Evolutionary conservation across 345 rosid species (phyloP), one percentile per base, ranked within the genome.

Genomic region (rapeseed (Brassica napus)): DNA sequence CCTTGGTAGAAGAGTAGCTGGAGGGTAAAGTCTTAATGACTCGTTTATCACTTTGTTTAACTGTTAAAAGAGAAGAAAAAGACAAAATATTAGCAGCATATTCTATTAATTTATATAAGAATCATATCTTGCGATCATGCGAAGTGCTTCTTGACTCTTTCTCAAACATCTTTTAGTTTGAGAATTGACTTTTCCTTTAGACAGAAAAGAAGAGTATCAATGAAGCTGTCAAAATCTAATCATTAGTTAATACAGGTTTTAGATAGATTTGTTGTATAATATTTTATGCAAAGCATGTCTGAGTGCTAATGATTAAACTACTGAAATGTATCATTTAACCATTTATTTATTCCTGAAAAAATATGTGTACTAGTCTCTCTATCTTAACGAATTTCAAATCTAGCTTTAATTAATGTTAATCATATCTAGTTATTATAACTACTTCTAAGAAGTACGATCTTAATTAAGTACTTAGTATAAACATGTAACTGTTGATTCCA

Each of bases 11-110:
- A 96, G 82, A 2, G 93, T 85, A 0, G 97, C 99, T 35, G 99
- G 98, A 4, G 99, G 99, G 68, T 96, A 96, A 2, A 96, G 87
- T 82, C 99, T 87, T 14, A 96, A 49, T 16, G 99, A 90, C 79
- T 96, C 99, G 5, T 89, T 93, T 63, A 96, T 90, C 44, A 96
- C 97, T 97, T 90, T 88, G 78, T 88, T 88, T 57, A 96, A 81
- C 99, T 96, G 88, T 74, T 80, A 8, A 65, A 57, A 74, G 16
- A 69, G 15, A 21, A 24, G 24, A 55, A 63, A 58, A 44, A 2
- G n/a, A 42, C 37, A 71, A 73, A 4, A 52, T 12, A 68, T 80
- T 79, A 74, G 78, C 18, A 79, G 3, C 28, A 18, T 74, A 62
- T 62, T 24, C 0, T 9, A 59, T 60, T 73, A 31, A 15, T 60